Conservation (phyloP, 345 rosid genomes). For the sweet orange (Citrus sinensis) region DNA sequence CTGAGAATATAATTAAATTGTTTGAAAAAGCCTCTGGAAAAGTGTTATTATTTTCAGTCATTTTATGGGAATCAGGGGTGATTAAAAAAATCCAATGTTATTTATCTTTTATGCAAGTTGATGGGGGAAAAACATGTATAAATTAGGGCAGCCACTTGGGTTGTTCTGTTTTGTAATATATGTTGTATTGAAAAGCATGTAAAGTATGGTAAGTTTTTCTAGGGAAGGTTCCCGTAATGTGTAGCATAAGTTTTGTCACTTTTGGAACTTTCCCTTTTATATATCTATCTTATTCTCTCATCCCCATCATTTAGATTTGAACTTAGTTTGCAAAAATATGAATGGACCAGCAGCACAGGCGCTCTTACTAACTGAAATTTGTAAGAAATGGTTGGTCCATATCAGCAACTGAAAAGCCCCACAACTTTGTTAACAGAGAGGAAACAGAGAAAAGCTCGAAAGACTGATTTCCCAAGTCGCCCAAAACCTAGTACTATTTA, state of each 20-base stretch:
- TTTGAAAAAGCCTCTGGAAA: neutral
- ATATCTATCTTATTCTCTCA: neutral
- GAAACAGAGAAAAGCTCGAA: neutral
- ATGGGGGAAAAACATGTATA: neutral
- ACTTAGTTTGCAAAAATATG: neutral
- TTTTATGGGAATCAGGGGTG: neutral
- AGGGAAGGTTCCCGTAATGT: constrained; percentile 4
- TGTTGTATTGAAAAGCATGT: too few relatives aligned
- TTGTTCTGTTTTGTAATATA: neutral
- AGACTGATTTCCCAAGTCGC: neutral
- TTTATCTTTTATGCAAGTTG: neutral
- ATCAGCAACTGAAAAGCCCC: neutral
- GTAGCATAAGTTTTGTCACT: neutral
- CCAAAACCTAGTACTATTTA: neutral
- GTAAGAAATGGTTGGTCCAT: neutral
- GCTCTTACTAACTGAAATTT: neutral
- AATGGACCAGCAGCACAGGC: neutral
- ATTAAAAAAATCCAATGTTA: neutral
- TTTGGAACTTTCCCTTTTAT: neutral
- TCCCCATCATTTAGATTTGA: neutral
- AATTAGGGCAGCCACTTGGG: neutral
- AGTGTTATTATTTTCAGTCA: neutral
- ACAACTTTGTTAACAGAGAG: neutral
- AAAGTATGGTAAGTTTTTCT: neutral
- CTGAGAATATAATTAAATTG: neutral